Base-by-base conservation (phyloP, 495 filamentous ascomycete species). In the Aspergillus homomorphus region DNA sequence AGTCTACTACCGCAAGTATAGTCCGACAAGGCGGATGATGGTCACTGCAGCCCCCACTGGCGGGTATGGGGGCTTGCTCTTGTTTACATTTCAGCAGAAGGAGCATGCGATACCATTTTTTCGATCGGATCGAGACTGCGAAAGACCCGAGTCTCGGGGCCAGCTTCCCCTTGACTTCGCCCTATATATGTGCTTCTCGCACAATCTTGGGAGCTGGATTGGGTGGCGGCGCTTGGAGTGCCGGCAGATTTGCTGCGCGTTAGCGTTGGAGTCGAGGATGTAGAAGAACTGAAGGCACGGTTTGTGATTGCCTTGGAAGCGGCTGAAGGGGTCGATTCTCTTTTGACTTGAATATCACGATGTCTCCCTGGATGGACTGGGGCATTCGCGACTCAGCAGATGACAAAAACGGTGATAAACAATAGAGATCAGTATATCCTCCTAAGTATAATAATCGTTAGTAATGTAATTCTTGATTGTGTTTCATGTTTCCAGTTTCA, bases 191-290 rank as follows among this genome's bases (percentile, higher is more conserved):
- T 46, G 0, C 4, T 28, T 4, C 30, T 46, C 6, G 56, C 41
- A 3, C 15, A 30, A 5, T 45, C 21, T 4, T 12, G 41, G 42
- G 42, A 61, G 22, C 5, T 28, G 16, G 22, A 38, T 12, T 38
- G 53, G 48, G 41, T 51, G 23, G 41, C 46, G 4, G 4, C 41
- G 30, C 18, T 59, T 30, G 56, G 63, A 18, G 22, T 63, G 26
- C 54, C 38, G 44, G 16, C 38, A 45, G 20, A 42, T 44, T 28
- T 58, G 9, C 19, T 58, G 1, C 46, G 56, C 15, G 21, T 58
- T 28, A 45, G 33, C 8, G 42, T 58, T 28, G 49, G 56, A 4
- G 19, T 58, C 7, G 56, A 58, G 49, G 15, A 53, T 53, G 18
- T 41, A 20, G 51, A 51, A 21, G 23, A 51, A 14, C 24, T 38